phyloP scores from a whole-genome alignment of 2,329 filamentous ascomycete genomes.

The Ceratocystis eucalypticola region DNA sequence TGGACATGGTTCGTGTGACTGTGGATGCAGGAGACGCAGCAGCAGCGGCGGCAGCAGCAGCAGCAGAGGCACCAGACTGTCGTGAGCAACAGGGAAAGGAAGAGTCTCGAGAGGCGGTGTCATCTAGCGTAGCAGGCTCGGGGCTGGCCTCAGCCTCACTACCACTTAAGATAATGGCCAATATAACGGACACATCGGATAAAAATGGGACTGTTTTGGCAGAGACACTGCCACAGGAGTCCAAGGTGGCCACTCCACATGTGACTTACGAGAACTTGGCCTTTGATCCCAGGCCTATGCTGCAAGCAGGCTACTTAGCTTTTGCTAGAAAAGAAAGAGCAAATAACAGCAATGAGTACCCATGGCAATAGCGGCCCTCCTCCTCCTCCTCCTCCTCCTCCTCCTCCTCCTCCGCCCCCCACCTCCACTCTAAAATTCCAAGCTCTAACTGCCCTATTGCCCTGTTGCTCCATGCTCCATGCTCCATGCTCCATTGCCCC shows the following conservation, averaged over 20 bases:
- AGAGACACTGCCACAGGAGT: constrained; percentile 21
- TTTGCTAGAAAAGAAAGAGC: constrained; percentile 13
- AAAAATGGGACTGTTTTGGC: constrained; percentile 23
- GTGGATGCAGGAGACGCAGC: neutral
- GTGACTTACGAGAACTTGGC: constrained; percentile 31
- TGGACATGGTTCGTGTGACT: neutral
- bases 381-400: too few relatives aligned
- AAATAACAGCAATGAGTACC: too few relatives aligned
- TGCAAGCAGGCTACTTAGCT: constrained; percentile 30
- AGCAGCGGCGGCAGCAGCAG: neutral
- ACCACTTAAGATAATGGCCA: constrained; percentile 1
- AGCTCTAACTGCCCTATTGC: too few relatives aligned
- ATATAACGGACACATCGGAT: constrained; percentile 12
- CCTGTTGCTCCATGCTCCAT: too few relatives aligned
- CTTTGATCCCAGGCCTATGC: constrained; percentile 30
- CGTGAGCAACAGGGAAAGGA: neutral
- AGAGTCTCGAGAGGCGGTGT: neutral
- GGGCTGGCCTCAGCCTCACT: neutral
- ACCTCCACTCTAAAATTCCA: neutral
- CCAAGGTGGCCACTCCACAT: constrained; percentile 22
- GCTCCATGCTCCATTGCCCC: too few relatives aligned
- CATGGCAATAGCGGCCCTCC: too few relatives aligned
- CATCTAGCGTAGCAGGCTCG: neutral
- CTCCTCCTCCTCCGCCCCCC: neutral
- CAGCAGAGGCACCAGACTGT: neutral